Evolutionary conservation across 129 eudicot species (phyloP), one percentile per base, ranked within the genome.

Genomic region (Daucus carota): DNA sequence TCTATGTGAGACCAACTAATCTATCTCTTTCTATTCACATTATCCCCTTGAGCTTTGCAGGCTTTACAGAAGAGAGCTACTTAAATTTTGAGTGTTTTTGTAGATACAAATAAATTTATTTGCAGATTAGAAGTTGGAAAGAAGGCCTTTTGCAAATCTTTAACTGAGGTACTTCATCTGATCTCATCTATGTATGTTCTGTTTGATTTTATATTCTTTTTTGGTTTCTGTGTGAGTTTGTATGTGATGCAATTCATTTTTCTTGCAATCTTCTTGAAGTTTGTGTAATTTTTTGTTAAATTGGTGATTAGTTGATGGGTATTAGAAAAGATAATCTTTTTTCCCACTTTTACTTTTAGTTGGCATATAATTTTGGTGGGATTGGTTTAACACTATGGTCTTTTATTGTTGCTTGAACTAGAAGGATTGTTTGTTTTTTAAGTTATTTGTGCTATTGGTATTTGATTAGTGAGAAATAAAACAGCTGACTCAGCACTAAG

Each of bases 1-100:
- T 76, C 40, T 77, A 80, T 76, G 86, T 82, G 84, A 82, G 83
- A 62, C 75, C 81, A 42, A 82, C 73, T 76, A 45, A 73, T 79
- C 78, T 73, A 59, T 67, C 76, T 72, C 50, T 31, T 29, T 44
- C 1, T 11, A 52, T 44, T 45, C 50, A 70, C 33, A 40, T 44
- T 38, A 0, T 29, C 57, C 70, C 45, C 75, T 70, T 28, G 74
- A 41, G 74, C 32, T 22, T 26, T 43, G 32, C 16, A 41, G 18
- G 46, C 74, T 70, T 44, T 11, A 41, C 42, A 34, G 42, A 32
- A 24, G 52, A 70, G 75, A 5, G 38, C 18, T 12, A 63, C 38
- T 63, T 32, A 34, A 16, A 32, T 18, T 75, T 38, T 75, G 50
- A 13, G 77, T 54, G 9, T 70, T 38, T 16, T n/a, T 31, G 24